Base-by-base conservation (phyloP, 1,284 basidiomycete species). In the Hypsizygus ulmarius region DNA sequence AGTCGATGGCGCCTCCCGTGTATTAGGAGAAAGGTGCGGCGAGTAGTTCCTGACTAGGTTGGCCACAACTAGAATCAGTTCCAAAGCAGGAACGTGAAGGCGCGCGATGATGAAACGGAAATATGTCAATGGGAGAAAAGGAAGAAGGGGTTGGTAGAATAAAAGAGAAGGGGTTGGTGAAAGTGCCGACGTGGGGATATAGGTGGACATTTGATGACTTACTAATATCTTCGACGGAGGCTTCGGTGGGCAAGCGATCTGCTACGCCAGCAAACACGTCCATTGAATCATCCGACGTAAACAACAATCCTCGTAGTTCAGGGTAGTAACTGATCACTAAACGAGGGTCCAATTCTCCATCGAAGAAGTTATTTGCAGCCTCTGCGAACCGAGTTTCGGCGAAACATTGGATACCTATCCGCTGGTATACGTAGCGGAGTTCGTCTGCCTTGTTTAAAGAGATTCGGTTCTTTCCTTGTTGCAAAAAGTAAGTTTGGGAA, bases 1-100 rank as follows among this genome's bases (percentile, higher is more conserved):
- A 1, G 88, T 82, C 2, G 84, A 74, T 11, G 82, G 77, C 4
- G 89, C 84, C 19, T 75, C 72, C 25, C 77, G 77, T 9, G 86
- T 87, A 56, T 84, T 77, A 12, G 89, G 87, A 37, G 81, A 68
- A 56, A 93, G 75, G 67, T 92, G 84, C 15, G 90, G 90, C 40
- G 90, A 90, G 65, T 93, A 93, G 65, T 93, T 93, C 74, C 78
- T 79, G 75, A 91, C 89, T 89, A 93, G 71, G 79, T 92, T 91
- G 62, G 74, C 77, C 68, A 79, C 77, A 79, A 93, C 90, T 93
- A 72, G 59, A 48, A 77, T 84, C 73, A 85, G 84, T 82, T 78
- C 74, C 75, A 69, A 65, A 58, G 63, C 55, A 64, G 62, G 64
- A 63, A 62, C 61, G 58, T 59, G 58, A 60, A 52, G 51, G 50